phyloP scores from a whole-genome alignment of 2,329 filamentous ascomycete species.

The Diplodia mutila region DNA sequence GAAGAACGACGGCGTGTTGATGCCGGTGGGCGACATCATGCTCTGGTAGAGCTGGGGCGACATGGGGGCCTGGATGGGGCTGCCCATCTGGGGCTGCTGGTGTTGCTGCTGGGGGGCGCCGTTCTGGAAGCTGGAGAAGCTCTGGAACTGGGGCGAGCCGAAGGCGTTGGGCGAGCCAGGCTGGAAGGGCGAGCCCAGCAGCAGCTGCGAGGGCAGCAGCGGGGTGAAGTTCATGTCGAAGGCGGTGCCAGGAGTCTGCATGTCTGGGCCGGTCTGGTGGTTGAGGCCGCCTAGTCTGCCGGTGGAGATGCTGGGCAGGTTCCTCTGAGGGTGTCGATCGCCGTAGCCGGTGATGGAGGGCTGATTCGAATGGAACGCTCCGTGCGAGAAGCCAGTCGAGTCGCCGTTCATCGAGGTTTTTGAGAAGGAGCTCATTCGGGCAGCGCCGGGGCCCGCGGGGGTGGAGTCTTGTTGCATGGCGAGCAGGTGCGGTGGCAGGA shows the following conservation, averaged over 20 bases:
- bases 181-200: constrained; percentile 95
- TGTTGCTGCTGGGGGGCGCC: constrained; percentile 63
- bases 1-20: constrained; percentile 78
- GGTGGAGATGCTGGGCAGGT: constrained; percentile 93
- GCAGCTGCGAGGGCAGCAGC: constrained; percentile 87
- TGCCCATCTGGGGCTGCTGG: constrained; percentile 67
- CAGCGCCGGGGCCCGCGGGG: constrained; percentile 61
- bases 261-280: constrained; percentile 67
- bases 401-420: constrained; percentile 72
- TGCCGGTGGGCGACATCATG: constrained; percentile 82
- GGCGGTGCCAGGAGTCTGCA: constrained; percentile 83
- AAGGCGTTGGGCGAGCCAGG: constrained; percentile 90
- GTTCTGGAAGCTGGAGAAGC: constrained; percentile 69
- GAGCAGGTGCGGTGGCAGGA: constrained; percentile 81
- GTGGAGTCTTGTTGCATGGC: constrained; percentile 85
- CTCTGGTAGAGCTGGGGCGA: constrained; percentile 83
- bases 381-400: constrained; percentile 90
- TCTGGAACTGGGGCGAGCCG: constrained; percentile 88
- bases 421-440: constrained; percentile 66
- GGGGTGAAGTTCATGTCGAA: constrained; percentile 99
- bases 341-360: constrained; percentile 74
- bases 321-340: constrained; percentile 84
- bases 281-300: constrained; percentile 62
- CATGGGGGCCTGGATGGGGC: constrained; percentile 73
- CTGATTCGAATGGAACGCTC: constrained; percentile 84